These are phyloP conservation scores for Candida tropicalis DNA, from an alignment of 1,139 yeast species.

Conservation along the genomic window DNA sequence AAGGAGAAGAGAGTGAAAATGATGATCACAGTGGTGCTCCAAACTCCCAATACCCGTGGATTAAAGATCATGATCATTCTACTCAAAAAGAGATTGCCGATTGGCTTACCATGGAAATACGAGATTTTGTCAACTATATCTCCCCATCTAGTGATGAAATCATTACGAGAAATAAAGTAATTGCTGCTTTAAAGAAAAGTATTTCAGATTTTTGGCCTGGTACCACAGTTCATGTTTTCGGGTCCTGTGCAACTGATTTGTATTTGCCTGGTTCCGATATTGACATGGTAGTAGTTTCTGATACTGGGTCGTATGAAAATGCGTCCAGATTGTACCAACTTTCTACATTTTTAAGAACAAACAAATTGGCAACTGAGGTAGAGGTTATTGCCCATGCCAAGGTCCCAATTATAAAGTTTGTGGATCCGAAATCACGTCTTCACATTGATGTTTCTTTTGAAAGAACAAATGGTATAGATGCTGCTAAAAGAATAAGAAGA, in stretches of 20 bases:
- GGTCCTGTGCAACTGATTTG: conserved; percentile 92
- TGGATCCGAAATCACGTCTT: conserved; percentile 70
- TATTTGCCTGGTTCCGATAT: conserved; percentile 96
- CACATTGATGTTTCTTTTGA: conserved; percentile 94
- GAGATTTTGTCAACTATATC: conserved; percentile 82
- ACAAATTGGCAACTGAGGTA: conserved; percentile 67
- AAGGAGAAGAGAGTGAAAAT: conserved; percentile 29
- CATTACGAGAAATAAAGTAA: conserved; percentile 65
- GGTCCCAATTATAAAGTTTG: conserved; percentile 94
- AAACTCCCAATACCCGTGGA: conserved; percentile 70
- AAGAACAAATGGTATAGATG: conserved; percentile 79
- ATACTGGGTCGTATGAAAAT: conserved; percentile 64
- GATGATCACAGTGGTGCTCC: conserved; percentile 27
- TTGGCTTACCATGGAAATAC: conserved; percentile 86
- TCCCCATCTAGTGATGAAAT: conserved; percentile 86
- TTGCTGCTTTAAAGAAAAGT: conserved; percentile 57
- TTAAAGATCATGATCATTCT: conserved; percentile 73
- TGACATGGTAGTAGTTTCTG: conserved; percentile 85
- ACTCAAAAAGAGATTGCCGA: conserved; percentile 76
- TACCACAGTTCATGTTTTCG: conserved; percentile 85
- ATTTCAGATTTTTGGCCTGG: conserved; percentile 75
- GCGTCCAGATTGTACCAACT: conserved; percentile 72
- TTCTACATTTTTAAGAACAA: conserved; percentile 66
- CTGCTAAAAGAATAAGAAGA: conserved; percentile 75
- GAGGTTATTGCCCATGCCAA: conserved; percentile 91